Evolutionary conservation across 148 eudicot species (phyloP).

Genomic region (Limonium bicolor): DNA sequence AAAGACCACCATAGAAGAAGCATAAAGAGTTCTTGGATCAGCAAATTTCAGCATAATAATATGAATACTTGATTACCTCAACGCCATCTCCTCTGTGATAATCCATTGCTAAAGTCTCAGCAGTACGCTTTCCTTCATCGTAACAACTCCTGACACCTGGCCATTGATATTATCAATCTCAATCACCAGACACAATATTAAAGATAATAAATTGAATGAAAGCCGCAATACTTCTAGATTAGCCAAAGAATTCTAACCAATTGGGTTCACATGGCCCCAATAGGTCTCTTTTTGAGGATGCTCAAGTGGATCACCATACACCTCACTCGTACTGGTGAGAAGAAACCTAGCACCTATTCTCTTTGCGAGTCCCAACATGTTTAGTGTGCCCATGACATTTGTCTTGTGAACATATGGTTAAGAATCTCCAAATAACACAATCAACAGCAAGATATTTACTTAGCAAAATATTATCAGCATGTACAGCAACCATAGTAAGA

Average conservation of each 20-base stretch:
- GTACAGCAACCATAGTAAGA: too few species aligned
- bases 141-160: slow-evolving; percentile 77
- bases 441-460: slow-evolving; percentile 6
- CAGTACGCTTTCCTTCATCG: slow-evolving; percentile 81
- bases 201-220: not conserved
- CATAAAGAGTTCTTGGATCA: too few species aligned
- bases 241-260: slow-evolving; percentile 20
- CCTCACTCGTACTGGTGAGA: slow-evolving; percentile 81
- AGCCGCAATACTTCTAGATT: not conserved
- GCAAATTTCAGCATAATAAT: too few species aligned
- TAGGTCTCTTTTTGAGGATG: slow-evolving; percentile 88
- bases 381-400: slow-evolving; percentile 6
- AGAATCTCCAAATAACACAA: slow-evolving; percentile 1
- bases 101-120: slow-evolving; percentile 84
- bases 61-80: slow-evolving; percentile 59
- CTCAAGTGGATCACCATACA: slow-evolving; percentile 84
- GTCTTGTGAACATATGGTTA: slow-evolving; percentile 3
- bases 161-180: not conserved
- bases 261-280: slow-evolving; percentile 88
- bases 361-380: slow-evolving; percentile 60
- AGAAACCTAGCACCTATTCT: slow-evolving; percentile 70
- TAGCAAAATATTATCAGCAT: too few species aligned
- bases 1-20: too few species aligned
- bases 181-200: slow-evolving; percentile 3
- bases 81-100: slow-evolving; percentile 79